Evolutionary conservation across 139 green algal genomes (phyloP).

Genomic region (Pleodorina starrii): DNA sequence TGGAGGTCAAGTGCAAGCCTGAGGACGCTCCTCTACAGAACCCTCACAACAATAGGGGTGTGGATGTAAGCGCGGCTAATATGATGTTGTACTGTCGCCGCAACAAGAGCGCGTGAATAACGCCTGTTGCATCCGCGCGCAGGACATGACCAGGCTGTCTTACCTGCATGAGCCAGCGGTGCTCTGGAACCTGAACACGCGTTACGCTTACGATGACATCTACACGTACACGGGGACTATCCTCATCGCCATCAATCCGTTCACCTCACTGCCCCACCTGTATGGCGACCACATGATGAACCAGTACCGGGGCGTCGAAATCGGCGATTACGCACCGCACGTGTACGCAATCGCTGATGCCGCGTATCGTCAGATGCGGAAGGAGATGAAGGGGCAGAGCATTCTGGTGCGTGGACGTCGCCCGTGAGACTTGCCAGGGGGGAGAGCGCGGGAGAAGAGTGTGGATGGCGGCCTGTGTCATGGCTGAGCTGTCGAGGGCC

Average conservation of each 20-base stretch:
- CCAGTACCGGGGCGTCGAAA: conserved; percentile 82
- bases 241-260: conserved; percentile 96
- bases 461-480: too few species aligned
- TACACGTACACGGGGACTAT: conserved; percentile 96
- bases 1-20: conserved; percentile 65
- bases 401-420: conserved; percentile 86
- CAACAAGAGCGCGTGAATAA: too few species aligned
- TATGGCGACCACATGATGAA: conserved; percentile 96
- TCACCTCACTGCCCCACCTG: conserved; percentile 85
- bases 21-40: conserved; percentile 90
- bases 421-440: too few species aligned
- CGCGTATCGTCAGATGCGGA: conserved; percentile 89
- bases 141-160: conserved; percentile 98
- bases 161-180: conserved; percentile 99
- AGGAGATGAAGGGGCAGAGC: conserved; percentile 84
- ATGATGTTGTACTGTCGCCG: too few species aligned
- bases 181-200: conserved; percentile 87
- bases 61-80: conserved; percentile 90
- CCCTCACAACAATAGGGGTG: conserved; percentile 66
- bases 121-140: conserved; percentile 44
- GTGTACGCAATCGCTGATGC: conserved; percentile 94
- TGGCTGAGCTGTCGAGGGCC: too few species aligned
- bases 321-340: conserved; percentile 95
- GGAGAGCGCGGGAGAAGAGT: too few species aligned
- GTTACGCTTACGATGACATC: conserved; percentile 93